phyloP scores from a whole-genome alignment of 1,284 basidiomycete genomes.

The Somion occarium region DNA sequence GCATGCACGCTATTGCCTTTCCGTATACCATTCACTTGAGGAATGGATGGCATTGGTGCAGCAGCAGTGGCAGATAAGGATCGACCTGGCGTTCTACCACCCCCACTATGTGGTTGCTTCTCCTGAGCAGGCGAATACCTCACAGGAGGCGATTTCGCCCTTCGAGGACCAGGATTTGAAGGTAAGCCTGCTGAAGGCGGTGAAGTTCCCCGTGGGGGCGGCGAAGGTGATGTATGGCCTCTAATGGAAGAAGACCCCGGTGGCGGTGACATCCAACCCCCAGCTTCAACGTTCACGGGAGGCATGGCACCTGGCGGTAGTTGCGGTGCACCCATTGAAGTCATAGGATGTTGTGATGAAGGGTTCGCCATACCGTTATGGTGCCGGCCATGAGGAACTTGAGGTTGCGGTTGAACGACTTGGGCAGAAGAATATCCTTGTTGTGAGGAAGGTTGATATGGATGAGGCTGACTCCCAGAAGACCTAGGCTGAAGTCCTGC shows the following conservation, averaged over 20 bases:
- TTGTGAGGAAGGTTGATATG: conserved; percentile 3
- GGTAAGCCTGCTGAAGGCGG: conserved; percentile 8
- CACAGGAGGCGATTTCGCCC: conserved; percentile 15
- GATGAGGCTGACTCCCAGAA: conserved; percentile 4
- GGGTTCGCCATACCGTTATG: conserved; percentile 27
- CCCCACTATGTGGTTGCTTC: conserved; percentile 21
- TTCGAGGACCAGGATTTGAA: conserved; percentile 10
- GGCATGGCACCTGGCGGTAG: conserved; percentile 62
- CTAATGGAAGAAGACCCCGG: conserved; percentile 8
- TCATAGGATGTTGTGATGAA: conserved; percentile 17
- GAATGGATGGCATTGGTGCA: conserved; percentile 32
- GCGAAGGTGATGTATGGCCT: conserved; percentile 26
- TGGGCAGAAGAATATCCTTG: conserved; percentile 21
- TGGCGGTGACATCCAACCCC: conserved; percentile 22
- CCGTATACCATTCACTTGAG: conserved; percentile 46
- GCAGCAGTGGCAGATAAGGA: conserved; percentile 62
- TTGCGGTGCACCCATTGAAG: conserved; percentile 22
- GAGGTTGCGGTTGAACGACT: conserved; percentile 32
- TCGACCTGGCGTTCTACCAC: conserved; percentile 43
- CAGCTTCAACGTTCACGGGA: conserved; percentile 33
- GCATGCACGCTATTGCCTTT: conserved; percentile 68
- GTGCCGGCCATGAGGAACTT: conserved; percentile 25
- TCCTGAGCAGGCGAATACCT: conserved; percentile 31
- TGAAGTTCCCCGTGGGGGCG: conserved; percentile 27
- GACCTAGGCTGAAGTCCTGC: conserved; percentile 11